Conservation (phyloP, 257 asterid genomes). For the Misopates orontium region DNA sequence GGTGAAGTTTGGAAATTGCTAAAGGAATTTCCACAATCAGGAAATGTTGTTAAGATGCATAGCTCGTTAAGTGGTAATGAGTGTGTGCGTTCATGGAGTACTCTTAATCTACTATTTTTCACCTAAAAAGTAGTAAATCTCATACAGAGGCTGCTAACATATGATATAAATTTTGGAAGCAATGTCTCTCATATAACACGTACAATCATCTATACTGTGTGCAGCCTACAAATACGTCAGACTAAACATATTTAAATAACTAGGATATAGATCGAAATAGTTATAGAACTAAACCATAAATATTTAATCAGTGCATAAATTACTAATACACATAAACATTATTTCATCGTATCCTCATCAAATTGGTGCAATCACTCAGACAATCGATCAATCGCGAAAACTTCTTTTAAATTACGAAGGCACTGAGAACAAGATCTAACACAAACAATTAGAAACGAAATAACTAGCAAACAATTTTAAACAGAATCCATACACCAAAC, state of each 20-base stretch:
- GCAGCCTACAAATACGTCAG: neutral
- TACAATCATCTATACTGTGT: too few species aligned
- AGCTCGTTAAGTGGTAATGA: too few species aligned
- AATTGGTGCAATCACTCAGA: neutral
- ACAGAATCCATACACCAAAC: neutral
- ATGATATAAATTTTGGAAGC: neutral
- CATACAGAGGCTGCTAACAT: neutral
- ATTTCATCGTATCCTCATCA: slow-evolving; percentile 2
- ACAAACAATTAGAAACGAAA: neutral
- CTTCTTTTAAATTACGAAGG: neutral
- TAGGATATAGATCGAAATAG: neutral
- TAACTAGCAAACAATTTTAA: neutral
- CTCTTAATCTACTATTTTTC: neutral
- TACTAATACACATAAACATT: neutral
- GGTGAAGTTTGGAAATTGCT: too few species aligned
- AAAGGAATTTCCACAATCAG: too few species aligned
- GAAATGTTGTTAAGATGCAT: too few species aligned
- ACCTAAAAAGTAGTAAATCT: neutral
- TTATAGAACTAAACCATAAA: slow-evolving; percentile 1
- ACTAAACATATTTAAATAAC: neutral
- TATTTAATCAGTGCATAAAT: neutral
- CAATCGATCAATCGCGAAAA: neutral
- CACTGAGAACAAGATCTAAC: neutral
- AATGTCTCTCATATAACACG: neutral
- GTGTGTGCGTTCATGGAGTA: neutral